Percentiles rank a stretch among this genome's conserved stretches.
phyloP scores from a whole-genome alignment of 495 filamentous ascomycete species.

The Delitschia confertaspora region DNA sequence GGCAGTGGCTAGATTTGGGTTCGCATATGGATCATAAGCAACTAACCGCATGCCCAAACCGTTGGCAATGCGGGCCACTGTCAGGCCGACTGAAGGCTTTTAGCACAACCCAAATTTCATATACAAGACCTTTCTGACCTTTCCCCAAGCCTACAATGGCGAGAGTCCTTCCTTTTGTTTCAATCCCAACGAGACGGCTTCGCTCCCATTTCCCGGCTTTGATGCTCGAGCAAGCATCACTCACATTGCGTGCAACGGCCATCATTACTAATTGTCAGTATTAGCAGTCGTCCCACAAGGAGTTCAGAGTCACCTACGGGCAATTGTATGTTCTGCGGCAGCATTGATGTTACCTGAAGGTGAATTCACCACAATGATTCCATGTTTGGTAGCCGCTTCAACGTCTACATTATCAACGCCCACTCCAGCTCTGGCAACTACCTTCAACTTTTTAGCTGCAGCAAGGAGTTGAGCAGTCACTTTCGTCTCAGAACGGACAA shows the following conservation, averaged over 20 bases:
- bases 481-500: slow-evolving; percentile 65
- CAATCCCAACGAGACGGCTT: slow-evolving; percentile 57
- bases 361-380: slow-evolving; percentile 63
- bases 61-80: slow-evolving; percentile 58
- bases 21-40: slow-evolving; percentile 61
- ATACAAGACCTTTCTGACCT: slow-evolving; percentile 29
- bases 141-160: slow-evolving; percentile 63
- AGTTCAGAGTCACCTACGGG: slow-evolving; percentile 25
- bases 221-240: slow-evolving; percentile 47
- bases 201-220: slow-evolving; percentile 61
- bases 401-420: slow-evolving; percentile 73
- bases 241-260: slow-evolving; percentile 56
- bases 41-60: slow-evolving; percentile 61
- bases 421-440: slow-evolving; percentile 66
- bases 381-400: slow-evolving; percentile 51
- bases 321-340: slow-evolving; percentile 61
- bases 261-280: slow-evolving; percentile 43
- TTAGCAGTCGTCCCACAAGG: neutral
- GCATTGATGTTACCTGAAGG: slow-evolving; percentile 62
- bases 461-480: slow-evolving; percentile 52
- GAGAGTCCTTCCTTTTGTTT: slow-evolving; percentile 60
- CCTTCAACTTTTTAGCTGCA: slow-evolving; percentile 52
- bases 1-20: slow-evolving; percentile 47
- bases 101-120: neutral
- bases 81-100: slow-evolving; percentile 50